Conservation (phyloP, 2,329 filamentous ascomycete genomes). For the Stemphylium beticola region DNA sequence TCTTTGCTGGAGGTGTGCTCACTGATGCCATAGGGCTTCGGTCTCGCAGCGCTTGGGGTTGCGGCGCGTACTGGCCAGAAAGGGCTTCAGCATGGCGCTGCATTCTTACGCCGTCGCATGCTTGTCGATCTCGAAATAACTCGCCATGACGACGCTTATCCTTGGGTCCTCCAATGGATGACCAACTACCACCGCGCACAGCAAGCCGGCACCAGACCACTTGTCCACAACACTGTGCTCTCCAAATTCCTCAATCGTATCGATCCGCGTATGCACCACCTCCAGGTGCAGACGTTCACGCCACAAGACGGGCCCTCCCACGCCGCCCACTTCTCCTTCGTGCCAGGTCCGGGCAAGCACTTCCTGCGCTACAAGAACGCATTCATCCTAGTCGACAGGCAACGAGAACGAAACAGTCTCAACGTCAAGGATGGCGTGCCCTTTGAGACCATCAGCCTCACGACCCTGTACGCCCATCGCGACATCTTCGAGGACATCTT, state of each 20-base stretch:
- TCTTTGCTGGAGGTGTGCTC: constrained; percentile 36
- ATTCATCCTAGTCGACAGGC: constrained; percentile 84
- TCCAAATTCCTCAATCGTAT: constrained; percentile 63
- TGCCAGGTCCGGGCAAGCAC: constrained; percentile 89
- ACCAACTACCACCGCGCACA: constrained; percentile 75
- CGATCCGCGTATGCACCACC: constrained; percentile 66
- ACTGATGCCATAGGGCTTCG: constrained; percentile 69
- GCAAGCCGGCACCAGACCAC: constrained; percentile 53
- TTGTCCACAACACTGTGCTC: constrained; percentile 50
- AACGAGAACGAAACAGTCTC: constrained; percentile 80
- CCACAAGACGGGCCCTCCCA: constrained; percentile 71
- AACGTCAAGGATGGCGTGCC: constrained; percentile 83
- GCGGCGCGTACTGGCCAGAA: constrained; percentile 80
- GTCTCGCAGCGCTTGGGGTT: constrained; percentile 86
- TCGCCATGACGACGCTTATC: constrained; percentile 89
- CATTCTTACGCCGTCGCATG: constrained; percentile 79
- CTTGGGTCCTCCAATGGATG: constrained; percentile 94
- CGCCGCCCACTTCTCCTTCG: constrained; percentile 81
- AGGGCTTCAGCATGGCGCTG: constrained; percentile 73
- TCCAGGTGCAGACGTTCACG: constrained; percentile 69
- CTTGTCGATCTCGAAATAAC: constrained; percentile 96
- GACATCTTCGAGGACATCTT: constrained; percentile 92
- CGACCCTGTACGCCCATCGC: constrained; percentile 86
- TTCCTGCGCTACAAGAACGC: constrained; percentile 85
- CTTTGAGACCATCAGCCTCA: constrained; percentile 92